Evolutionary conservation across 805 yeast species (phyloP), one percentile per base, ranked within the genome.

Genomic region (Zygoascus bituminiphila): DNA sequence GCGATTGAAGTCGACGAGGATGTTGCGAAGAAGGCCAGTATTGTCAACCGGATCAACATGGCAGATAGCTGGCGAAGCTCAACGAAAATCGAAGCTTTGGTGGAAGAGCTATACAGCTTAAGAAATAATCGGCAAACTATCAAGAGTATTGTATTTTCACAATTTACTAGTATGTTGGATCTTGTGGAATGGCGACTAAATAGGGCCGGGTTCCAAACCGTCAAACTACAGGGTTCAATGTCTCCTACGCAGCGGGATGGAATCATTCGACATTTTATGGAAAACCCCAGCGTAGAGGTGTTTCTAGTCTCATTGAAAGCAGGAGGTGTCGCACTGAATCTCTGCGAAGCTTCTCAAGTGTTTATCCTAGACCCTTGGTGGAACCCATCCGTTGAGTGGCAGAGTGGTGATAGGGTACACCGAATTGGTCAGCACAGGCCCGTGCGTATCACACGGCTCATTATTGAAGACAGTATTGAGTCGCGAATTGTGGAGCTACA

Each of bases 371-470:
- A 93, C 60, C 98, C 98, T 31, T 93, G 98, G 98, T 93, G 98
- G 98, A 94, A 93, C 63, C 98, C 98, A 1, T 84, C 95, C 56
- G 93, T 91, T 6, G 98, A 93, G 64, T 93, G 97, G 88, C 99
- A 93, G 65, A 83, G 94, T 45, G 96, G 95, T 66, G 99, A 93
- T 66, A 80, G 99, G 69, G 97, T 93, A 20, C 98, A 93, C 67
- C 79, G 99, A 68, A 93, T 93, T 54, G 97, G 98, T 5, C 99
- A 93, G 64, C 85, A 77, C 58, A 70, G 99, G 55, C 98, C 99
- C 0, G 96, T 93, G 8, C 77, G 87, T 53, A 88, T 93, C 55
- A 88, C 96, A 7, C 76, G 97, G 42, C 80, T 93, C 61, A 88
- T 95, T 56, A 91, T 93, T 45, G 98, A 89, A 60, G 98, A 93